These are phyloP conservation scores for Cystofilobasidium capitatum DNA, from an alignment of 768 basidiomycete species.

Conservation along the genomic window DNA sequence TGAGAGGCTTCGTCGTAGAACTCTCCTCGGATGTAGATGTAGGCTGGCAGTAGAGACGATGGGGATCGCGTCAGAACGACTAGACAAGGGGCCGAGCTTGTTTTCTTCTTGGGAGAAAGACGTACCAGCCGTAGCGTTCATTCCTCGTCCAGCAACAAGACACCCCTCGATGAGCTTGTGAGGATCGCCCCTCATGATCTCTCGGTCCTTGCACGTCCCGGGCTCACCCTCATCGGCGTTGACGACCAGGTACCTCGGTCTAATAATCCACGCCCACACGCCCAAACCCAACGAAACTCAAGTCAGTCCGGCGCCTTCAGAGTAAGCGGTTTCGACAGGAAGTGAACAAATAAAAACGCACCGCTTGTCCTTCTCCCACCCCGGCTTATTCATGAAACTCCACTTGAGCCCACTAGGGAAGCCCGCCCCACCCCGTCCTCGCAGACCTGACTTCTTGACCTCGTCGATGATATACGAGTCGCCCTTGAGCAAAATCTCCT, in stretches of 20 bases:
- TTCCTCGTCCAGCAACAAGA: conserved; percentile 86
- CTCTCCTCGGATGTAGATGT: conserved; percentile 98
- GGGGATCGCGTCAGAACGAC: background rate
- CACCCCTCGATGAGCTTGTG: conserved; percentile 98
- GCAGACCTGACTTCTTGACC: conserved; percentile 89
- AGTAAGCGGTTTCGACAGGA: background rate
- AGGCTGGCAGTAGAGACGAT: conserved; percentile 49
- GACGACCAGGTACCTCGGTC: conserved; percentile 91
- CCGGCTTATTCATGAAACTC: conserved; percentile 98
- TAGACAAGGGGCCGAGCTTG: background rate
- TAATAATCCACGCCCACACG: conserved; percentile 33
- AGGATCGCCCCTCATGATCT: conserved; percentile 94
- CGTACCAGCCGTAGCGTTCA: conserved; percentile 80
- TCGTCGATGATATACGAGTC: conserved; percentile 95
- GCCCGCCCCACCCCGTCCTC: conserved; percentile 92
- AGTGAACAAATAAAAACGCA: conserved; percentile 35
- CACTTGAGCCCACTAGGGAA: conserved; percentile 95
- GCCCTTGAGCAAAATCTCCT: conserved; percentile 88
- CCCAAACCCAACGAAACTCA: background rate
- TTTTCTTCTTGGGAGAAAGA: background rate
- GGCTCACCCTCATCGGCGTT: conserved; percentile 99
- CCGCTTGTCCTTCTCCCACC: conserved; percentile 89
- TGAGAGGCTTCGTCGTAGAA: conserved; percentile 92
- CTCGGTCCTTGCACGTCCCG: conserved; percentile 97
- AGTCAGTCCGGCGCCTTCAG: background rate